Evolutionary conservation across 371 early-diverging fungal genomes (phyloP).

Genomic region (Smittium culicis): DNA sequence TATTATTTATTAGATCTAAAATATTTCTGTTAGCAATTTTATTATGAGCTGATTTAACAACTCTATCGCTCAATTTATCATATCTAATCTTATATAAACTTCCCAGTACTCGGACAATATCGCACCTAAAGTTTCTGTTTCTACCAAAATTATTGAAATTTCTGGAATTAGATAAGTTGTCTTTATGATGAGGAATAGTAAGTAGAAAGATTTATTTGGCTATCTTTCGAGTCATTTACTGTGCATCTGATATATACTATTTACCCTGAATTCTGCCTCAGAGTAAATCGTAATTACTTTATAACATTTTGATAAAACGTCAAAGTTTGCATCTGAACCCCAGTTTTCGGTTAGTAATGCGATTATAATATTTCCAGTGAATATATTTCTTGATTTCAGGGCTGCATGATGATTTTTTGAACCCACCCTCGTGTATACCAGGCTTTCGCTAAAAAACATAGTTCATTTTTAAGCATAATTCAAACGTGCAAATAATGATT

Average conservation of each 20-base stretch:
- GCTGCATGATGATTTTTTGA: too few relatives aligned
- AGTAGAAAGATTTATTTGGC: constrained; percentile 12
- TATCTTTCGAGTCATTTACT: not conserved
- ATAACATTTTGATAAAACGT: not conserved
- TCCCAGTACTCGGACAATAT: constrained; percentile 43
- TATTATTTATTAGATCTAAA: not conserved
- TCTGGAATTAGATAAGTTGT: constrained; percentile 14
- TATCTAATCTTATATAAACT: constrained; percentile 29
- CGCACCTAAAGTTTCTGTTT: constrained; percentile 43
- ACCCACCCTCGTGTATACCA: not conserved
- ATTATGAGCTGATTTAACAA: not conserved
- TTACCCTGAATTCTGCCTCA: not conserved
- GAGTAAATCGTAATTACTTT: not conserved
- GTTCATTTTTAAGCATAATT: not conserved
- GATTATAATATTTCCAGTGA: not conserved
- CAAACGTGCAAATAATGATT: not conserved
- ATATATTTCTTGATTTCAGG: not conserved
- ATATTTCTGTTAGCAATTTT: not conserved
- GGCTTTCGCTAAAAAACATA: not conserved
- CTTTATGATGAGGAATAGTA: constrained; percentile 21
- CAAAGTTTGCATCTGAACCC: not conserved
- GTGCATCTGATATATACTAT: not conserved
- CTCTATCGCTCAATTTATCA: not conserved
- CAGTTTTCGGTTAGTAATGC: not conserved
- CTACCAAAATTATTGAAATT: constrained; percentile 17